Evolutionary conservation across 2,329 filamentous ascomycete species (phyloP).

Genomic region (Botrytis deweyae): DNA sequence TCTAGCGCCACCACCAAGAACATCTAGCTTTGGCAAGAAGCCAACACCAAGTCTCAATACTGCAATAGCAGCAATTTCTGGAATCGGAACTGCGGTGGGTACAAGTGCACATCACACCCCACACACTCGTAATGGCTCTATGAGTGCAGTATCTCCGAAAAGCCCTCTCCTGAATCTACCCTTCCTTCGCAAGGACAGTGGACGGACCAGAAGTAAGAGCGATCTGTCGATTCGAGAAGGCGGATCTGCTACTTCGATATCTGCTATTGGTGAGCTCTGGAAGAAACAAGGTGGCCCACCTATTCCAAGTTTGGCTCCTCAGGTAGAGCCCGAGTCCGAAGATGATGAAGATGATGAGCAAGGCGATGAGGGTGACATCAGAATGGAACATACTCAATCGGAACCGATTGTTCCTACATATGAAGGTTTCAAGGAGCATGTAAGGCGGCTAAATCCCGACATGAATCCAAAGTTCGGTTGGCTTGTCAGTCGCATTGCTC

Average conservation of each 20-base stretch:
- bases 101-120: constrained; percentile 39
- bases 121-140: constrained; percentile 59
- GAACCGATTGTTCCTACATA: constrained; percentile 69
- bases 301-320: constrained; percentile 54
- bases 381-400: constrained; percentile 60
- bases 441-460: constrained; percentile 71
- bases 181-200: constrained; percentile 48
- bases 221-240: constrained; percentile 4
- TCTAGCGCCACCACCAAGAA: constrained; percentile 52
- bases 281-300: constrained; percentile 58
- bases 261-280: constrained; percentile 51
- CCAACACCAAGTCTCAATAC: constrained; percentile 59
- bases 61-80: constrained; percentile 55
- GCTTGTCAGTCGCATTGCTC: constrained; percentile 77
- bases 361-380: constrained; percentile 60
- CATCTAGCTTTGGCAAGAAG: constrained; percentile 50
- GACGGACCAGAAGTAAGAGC: constrained; percentile 56
- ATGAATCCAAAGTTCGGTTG: constrained; percentile 58
- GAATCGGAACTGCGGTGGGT: constrained; percentile 54
- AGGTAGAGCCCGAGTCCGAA: constrained; percentile 41
- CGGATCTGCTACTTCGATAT: constrained; percentile 1
- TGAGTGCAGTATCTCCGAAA: constrained; percentile 58
- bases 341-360: constrained; percentile 63
- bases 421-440: constrained; percentile 74
- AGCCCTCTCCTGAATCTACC: constrained; percentile 40